These are phyloP conservation scores for Malbranchea zuffiana DNA, from an alignment of 2,329 filamentous ascomycete genomes.

Conservation along the genomic window DNA sequence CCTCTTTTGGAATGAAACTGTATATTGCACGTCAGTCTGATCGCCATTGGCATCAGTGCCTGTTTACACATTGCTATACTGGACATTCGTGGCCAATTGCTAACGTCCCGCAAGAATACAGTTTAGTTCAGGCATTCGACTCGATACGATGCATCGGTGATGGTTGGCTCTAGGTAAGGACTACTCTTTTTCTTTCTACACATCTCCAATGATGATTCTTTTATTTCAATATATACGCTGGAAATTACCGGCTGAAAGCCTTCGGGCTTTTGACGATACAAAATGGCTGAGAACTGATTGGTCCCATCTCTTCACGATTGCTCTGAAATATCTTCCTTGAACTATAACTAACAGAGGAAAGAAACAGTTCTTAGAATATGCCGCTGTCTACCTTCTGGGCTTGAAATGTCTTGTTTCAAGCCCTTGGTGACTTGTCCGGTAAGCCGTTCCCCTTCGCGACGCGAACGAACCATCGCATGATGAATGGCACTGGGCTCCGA, in stretches of 20 bases:
- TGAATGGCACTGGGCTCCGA: constrained; percentile 99
- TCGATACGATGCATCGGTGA: no score
- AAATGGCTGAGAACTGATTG: constrained; percentile 49
- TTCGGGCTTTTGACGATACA: constrained; percentile 60
- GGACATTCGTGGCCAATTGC: background rate
- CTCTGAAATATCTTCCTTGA: background rate
- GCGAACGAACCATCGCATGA: constrained; percentile 44
- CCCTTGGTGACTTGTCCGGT: no score
- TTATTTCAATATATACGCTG: constrained; percentile 53
- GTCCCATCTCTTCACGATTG: background rate
- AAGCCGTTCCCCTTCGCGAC: constrained; percentile 10
- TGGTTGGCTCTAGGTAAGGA: no score
- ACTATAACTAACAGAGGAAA: no score
- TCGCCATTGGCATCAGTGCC: constrained; percentile 18
- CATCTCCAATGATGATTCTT: constrained; percentile 18
- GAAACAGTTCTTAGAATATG: no score
- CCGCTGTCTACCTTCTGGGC: no score
- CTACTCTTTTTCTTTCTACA: no score
- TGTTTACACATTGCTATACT: background rate
- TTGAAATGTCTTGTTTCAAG: no score
- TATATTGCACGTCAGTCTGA: constrained; percentile 86
- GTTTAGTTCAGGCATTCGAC: constrained; percentile 6
- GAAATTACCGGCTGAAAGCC: constrained; percentile 93
- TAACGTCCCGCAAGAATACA: constrained; percentile 2
- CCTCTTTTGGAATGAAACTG: constrained; percentile 67